phyloP scores from a whole-genome alignment of 1,284 basidiomycete species.

The Schizophyllum amplum region DNA sequence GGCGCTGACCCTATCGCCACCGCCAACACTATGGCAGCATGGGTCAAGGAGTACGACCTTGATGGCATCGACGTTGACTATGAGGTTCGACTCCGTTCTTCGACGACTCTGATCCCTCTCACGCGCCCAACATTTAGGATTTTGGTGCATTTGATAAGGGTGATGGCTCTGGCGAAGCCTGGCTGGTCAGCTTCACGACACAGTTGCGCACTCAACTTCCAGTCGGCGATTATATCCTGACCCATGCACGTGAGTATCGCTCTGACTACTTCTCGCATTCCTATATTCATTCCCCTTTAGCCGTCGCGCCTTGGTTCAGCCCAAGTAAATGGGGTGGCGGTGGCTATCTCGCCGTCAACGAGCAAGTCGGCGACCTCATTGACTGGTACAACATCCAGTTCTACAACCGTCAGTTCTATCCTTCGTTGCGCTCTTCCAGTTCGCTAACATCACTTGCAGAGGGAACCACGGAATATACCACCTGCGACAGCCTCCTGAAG shows the following conservation, averaged over 20 bases:
- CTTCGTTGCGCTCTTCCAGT: background rate
- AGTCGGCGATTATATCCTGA: constrained; percentile 31
- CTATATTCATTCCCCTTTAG: constrained; percentile 14
- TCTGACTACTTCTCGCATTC: background rate
- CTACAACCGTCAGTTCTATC: constrained; percentile 43
- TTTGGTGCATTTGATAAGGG: constrained; percentile 38
- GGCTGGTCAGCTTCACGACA: constrained; percentile 37
- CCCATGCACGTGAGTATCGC: constrained; percentile 31
- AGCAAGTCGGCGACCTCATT: constrained; percentile 46
- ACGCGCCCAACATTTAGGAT: constrained; percentile 22
- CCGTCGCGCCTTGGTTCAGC: constrained; percentile 52
- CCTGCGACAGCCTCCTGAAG: constrained; percentile 45
- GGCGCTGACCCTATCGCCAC: constrained; percentile 35
- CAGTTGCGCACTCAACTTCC: constrained; percentile 32
- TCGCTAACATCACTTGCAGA: constrained; percentile 25
- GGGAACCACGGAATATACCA: constrained; percentile 49
- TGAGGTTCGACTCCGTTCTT: constrained; percentile 24
- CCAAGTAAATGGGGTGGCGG: constrained; percentile 42
- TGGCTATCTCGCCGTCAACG: constrained; percentile 50
- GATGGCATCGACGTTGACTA: constrained; percentile 53
- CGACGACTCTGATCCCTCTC: background rate
- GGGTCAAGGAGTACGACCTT: constrained; percentile 39
- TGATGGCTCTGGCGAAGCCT: constrained; percentile 27
- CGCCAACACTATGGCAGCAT: constrained; percentile 41
- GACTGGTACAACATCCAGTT: constrained; percentile 53